Conservation (phyloP, 75 land plant genomes). For the Chamaecyparis obtusa region DNA sequence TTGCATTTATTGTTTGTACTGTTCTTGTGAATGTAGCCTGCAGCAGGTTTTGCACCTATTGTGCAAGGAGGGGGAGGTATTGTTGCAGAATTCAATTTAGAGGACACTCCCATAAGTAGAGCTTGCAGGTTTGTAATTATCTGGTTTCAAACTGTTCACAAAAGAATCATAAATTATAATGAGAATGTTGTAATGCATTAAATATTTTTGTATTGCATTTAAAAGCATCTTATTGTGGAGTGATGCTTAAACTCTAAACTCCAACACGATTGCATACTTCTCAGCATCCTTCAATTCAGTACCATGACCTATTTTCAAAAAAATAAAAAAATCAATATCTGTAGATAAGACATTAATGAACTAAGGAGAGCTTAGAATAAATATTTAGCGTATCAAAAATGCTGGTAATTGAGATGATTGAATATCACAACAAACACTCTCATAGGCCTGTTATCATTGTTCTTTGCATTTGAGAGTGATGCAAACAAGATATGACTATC, state of each 20-base stretch:
- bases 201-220: neutral
- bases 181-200: neutral
- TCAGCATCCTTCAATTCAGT: no score
- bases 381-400: no score
- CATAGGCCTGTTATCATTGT: no score
- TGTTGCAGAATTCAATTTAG: conserved; percentile 52
- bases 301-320: no score
- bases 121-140: conserved; percentile 25
- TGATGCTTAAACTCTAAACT: neutral
- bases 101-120: conserved; percentile 45
- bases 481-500: no score
- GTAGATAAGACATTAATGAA: no score
- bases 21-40: conserved; percentile 26
- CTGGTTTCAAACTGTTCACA: neutral
- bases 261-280: no score
- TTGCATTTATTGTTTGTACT: neutral
- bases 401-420: no score
- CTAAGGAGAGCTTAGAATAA: no score
- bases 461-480: no score
- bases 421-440: no score
- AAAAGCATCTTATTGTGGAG: neutral
- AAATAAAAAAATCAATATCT: no score
- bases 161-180: neutral
- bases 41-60: conserved; percentile 50
- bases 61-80: conserved; percentile 43